Conservation (phyloP, 257 asterid genomes). For the Solanum dulcamara region DNA sequence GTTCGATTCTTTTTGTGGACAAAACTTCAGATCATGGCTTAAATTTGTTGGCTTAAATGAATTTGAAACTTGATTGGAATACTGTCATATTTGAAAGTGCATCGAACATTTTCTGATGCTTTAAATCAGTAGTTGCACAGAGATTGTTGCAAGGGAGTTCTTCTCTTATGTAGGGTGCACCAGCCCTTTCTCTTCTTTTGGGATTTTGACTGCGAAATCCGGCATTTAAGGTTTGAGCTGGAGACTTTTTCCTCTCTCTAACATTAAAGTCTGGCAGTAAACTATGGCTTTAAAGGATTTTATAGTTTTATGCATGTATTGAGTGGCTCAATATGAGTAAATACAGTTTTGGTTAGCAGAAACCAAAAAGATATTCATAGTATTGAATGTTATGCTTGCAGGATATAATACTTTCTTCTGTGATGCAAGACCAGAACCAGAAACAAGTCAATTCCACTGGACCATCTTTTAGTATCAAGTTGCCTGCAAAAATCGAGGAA, state of each 20-base stretch:
- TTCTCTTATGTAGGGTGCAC: neutral
- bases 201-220: neutral
- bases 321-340: neutral
- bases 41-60: neutral
- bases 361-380: neutral
- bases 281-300: neutral
- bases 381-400: constrained; percentile 25
- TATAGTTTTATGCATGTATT: neutral
- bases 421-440: constrained; percentile 53
- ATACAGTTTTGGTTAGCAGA: neutral
- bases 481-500: constrained; percentile 48
- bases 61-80: neutral
- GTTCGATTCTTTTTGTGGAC: neutral
- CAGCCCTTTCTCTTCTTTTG: neutral
- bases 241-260: neutral
- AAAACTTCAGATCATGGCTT: neutral
- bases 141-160: neutral
- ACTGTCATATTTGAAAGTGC: neutral
- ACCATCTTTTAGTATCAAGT: constrained; percentile 54
- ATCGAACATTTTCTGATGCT: neutral
- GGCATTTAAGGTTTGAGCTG: neutral
- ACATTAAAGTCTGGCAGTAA: neutral
- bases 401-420: constrained; percentile 86
- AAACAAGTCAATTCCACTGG: constrained; percentile 32
- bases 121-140: neutral